Base-by-base conservation (phyloP, 768 basidiomycete genomes). In the Rhodotorula toruloides region DNA sequence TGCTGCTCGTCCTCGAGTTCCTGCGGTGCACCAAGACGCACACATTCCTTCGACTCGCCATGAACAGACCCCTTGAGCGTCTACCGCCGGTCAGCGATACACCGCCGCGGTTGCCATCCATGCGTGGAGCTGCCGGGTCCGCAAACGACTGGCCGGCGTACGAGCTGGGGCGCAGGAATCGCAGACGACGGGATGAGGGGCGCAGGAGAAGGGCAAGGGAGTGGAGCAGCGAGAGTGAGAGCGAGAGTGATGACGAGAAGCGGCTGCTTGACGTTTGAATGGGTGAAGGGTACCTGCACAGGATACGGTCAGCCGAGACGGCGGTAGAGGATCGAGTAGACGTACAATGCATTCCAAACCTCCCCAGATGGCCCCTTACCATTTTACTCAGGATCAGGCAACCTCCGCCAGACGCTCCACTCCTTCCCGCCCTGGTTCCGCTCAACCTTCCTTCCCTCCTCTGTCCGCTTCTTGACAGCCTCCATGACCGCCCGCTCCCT, bases 361-460 rank as follows among this genome's bases (percentile, higher is more conserved):
- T 5, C n/a, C n/a, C n/a, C n/a, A n/a, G n/a, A n/a, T n/a, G n/a
- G n/a, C n/a, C n/a, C n/a, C n/a, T n/a, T n/a, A 36, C 34, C 25
- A 37, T 14, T 0, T 17, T 34, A 56, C 47, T 56, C 27, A 2
- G 65, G 65, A 25, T 67, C 61, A 17, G 49, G 55, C 46, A 72
- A 16, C 50, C 71, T 50, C 58, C 71, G 40, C 71, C 71, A 98
- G 77, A 91, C 94, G 10, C 89, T 90, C 39, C 94, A 82, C 87
- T 87, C 93, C 77, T 97, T 98, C 52, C 88, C 83, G 32, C 92
- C 92, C 27, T 82, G 81, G 76, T 96, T 97, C 76, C 94, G 81
- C 76, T 90, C 89, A 0, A 98, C 96, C 77, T 99, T 99, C 78
- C 86, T 90, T 10, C 96, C 94, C 78, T 99, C 96, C 77, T 99